These are phyloP conservation scores for Aspergillus puulaauensis DNA, from an alignment of 2,329 filamentous ascomycete species.

Conservation along the genomic window DNA sequence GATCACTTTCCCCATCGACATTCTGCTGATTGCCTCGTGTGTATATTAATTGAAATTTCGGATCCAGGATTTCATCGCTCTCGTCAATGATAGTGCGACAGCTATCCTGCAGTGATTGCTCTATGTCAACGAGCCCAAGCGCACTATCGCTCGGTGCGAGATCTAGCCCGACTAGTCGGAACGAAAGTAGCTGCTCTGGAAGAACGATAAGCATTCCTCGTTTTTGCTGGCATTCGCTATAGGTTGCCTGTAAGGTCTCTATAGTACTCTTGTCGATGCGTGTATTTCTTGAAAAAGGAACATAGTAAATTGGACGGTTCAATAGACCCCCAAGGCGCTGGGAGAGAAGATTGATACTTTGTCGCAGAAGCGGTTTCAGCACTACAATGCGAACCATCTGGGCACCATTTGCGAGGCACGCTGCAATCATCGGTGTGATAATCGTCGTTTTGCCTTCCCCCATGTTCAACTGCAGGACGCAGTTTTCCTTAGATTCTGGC, in stretches of 20 bases:
- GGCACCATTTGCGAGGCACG: not conserved
- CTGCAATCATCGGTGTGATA: not conserved
- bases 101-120: constrained; percentile 5
- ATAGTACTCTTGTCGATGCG: constrained; percentile 29
- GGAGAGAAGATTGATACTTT: constrained; percentile 60
- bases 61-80: constrained; percentile 61
- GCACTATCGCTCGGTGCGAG: no score
- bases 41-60: constrained; percentile 62
- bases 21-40: constrained; percentile 54
- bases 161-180: constrained; percentile 47
- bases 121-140: not conserved
- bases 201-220: constrained; percentile 59
- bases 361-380: constrained; percentile 59
- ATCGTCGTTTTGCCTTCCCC: constrained; percentile 10
- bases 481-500: not conserved
- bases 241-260: constrained; percentile 36
- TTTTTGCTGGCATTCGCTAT: constrained; percentile 40
- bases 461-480: constrained; percentile 6
- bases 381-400: constrained; percentile 59
- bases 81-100: constrained; percentile 63
- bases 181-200: constrained; percentile 66
- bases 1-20: constrained; percentile 42
- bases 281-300: constrained; percentile 60
- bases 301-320: constrained; percentile 53
- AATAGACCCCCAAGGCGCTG: constrained; percentile 57